Conservation (phyloP, 352 stramenopile species). For the Blastocystis hominis region DNA sequence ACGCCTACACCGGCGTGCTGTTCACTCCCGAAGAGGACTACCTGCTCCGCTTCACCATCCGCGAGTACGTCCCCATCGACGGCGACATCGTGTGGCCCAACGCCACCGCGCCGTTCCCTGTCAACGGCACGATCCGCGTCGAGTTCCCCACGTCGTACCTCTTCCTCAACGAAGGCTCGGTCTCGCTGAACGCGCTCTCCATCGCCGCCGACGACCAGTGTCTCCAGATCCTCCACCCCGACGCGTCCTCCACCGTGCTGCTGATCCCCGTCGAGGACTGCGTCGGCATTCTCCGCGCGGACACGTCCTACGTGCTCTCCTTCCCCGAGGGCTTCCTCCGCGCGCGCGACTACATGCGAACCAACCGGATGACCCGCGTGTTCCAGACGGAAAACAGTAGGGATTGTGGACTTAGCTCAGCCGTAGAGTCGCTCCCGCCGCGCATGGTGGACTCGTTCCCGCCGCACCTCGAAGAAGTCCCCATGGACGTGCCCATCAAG, state of each 20-base stretch:
- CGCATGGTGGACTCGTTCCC: background rate
- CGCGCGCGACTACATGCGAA: background rate
- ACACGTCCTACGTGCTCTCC: background rate
- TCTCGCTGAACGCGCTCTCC: conserved; percentile 20
- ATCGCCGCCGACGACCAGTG: background rate
- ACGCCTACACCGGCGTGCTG: background rate
- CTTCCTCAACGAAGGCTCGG: background rate
- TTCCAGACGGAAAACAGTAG: background rate
- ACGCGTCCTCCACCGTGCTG: background rate
- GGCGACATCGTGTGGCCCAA: background rate
- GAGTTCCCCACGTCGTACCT: background rate
- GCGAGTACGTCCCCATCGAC: background rate
- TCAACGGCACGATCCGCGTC: background rate
- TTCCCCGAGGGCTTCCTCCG: conserved; percentile 10
- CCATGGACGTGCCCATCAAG: background rate
- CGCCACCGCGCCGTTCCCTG: background rate
- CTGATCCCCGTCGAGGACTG: conserved; percentile 3
- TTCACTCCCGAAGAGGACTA: background rate
- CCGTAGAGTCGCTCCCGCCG: background rate
- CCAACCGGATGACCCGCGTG: background rate
- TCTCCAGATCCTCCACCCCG: conserved; percentile 1
- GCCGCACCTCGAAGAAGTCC: background rate
- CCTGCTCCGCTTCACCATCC: background rate
- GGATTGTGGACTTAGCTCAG: background rate
- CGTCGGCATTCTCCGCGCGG: background rate